Percentiles rank a stretch among this genome's conserved stretches.
Conservation (phyloP, 2,329 filamentous ascomycete genomes). For the Onygena corvina region DNA sequence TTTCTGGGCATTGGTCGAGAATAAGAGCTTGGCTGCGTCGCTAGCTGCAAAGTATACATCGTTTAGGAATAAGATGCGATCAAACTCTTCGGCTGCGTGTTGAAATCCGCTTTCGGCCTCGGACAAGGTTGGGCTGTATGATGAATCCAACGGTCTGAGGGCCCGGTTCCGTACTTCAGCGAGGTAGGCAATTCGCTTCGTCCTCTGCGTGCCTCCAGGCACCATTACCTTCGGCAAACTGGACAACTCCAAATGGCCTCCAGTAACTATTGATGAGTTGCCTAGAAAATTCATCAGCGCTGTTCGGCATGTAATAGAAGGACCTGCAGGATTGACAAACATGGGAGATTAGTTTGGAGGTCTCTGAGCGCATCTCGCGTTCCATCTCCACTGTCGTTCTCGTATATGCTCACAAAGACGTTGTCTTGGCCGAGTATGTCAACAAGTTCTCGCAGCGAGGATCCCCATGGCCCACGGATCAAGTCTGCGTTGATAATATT, state of each 20-base stretch:
- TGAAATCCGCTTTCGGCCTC: slow-evolving; percentile 3
- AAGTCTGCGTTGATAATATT: slow-evolving; percentile 13
- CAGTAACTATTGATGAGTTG: slow-evolving; percentile 13
- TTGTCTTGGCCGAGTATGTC: slow-evolving; percentile 10
- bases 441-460: slow-evolving; percentile 9
- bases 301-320: not conserved
- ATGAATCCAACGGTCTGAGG: slow-evolving; percentile 9
- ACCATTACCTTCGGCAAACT: slow-evolving; percentile 6
- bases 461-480: slow-evolving; percentile 10
- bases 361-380: slow-evolving; percentile 10
- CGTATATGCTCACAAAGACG: slow-evolving; percentile 14
- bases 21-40: slow-evolving; percentile 11
- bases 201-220: slow-evolving; percentile 8
- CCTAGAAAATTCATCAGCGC: slow-evolving; percentile 3
- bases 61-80: slow-evolving; percentile 12
- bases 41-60: slow-evolving; percentile 12
- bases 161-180: slow-evolving; percentile 12
- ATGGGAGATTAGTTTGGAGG: slow-evolving; percentile 9
- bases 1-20: slow-evolving; percentile 12
- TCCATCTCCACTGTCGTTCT: slow-evolving; percentile 12
- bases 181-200: slow-evolving; percentile 12
- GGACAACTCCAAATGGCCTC: slow-evolving; percentile 9
- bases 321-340: slow-evolving; percentile 3
- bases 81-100: slow-evolving; percentile 7
- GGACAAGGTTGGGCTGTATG: not conserved